Conservation (phyloP, 2,329 filamentous ascomycete species). For the Penicillium sp. region DNA sequence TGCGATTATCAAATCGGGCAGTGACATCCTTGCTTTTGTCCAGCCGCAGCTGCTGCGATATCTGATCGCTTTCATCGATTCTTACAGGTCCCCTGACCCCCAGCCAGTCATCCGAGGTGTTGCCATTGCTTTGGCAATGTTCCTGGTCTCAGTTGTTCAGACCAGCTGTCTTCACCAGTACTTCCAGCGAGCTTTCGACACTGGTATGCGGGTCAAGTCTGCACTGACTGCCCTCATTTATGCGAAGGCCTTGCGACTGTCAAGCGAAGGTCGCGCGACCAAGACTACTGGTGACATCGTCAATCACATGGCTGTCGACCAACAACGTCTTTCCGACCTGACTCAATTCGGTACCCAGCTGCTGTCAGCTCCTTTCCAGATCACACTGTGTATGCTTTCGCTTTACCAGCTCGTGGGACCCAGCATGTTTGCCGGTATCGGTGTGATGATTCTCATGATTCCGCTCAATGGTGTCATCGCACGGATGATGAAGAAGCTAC, state of each 20-base stretch:
- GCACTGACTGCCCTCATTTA: slow-evolving; percentile 90
- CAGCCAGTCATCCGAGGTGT: slow-evolving; percentile 83
- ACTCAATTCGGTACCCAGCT: slow-evolving; percentile 94
- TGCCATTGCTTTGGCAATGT: slow-evolving; percentile 90
- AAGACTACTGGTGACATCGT: slow-evolving; percentile 98
- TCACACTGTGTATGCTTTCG: slow-evolving; percentile 91
- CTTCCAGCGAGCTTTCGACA: slow-evolving; percentile 92
- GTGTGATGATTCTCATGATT: slow-evolving; percentile 96
- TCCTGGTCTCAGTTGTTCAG: slow-evolving; percentile 80
- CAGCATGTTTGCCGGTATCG: slow-evolving; percentile 95
- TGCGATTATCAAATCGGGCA: slow-evolving; percentile 83
- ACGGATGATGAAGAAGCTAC: slow-evolving; percentile 87
- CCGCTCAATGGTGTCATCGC: slow-evolving; percentile 93
- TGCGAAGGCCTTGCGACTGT: slow-evolving; percentile 83
- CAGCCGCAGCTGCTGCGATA: slow-evolving; percentile 88
- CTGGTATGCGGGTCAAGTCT: slow-evolving; percentile 95
- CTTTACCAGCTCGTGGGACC: slow-evolving; percentile 92
- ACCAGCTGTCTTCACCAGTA: slow-evolving; percentile 95
- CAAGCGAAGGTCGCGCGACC: slow-evolving; percentile 84
- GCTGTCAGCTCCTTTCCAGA: slow-evolving; percentile 97
- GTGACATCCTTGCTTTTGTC: slow-evolving; percentile 81
- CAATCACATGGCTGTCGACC: slow-evolving; percentile 99
- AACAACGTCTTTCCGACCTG: slow-evolving; percentile 90
- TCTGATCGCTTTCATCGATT: slow-evolving; percentile 81
- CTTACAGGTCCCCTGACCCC: slow-evolving; percentile 66